phyloP scores from a whole-genome alignment of 192 early-diverging fungal species.

The Rhizophagus sp. region DNA sequence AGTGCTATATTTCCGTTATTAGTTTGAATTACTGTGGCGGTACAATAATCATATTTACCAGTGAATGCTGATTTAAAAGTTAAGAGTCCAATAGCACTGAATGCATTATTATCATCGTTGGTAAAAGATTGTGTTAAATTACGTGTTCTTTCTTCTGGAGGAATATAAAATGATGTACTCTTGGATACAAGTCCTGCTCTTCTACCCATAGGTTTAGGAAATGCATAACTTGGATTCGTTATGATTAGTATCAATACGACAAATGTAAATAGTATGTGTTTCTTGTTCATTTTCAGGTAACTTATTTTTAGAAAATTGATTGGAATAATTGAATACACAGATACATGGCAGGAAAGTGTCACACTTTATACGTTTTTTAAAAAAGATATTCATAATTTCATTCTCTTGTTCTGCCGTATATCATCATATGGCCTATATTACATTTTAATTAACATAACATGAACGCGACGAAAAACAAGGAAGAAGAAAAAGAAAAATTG shows the following conservation, averaged over 20 bases:
- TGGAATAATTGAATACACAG: not conserved
- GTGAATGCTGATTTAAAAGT: too few relatives aligned
- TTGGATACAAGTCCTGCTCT: not conserved
- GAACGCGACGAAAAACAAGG: too few relatives aligned
- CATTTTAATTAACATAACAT: too few relatives aligned
- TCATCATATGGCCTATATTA: too few relatives aligned
- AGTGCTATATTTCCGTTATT: not conserved
- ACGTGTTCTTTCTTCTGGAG: not conserved
- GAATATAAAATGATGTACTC: not conserved
- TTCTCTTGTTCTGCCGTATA: too few relatives aligned
- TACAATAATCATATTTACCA: not conserved
- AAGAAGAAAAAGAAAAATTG: too few relatives aligned
- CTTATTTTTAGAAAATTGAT: not conserved
- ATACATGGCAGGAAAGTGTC: not conserved
- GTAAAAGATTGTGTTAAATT: not conserved
- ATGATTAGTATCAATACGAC: not conserved
- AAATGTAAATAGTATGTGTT: constrained; percentile 2
- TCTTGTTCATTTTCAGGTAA: constrained; percentile 5
- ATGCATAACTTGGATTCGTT: constrained; percentile 6
- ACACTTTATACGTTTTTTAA: too few relatives aligned
- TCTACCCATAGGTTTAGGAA: not conserved
- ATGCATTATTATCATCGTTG: not conserved
- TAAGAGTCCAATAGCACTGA: not conserved
- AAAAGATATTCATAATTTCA: too few relatives aligned
- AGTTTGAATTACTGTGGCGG: not conserved